A percentile compares a stretch with the other conserved stretches of the same genome.
Conservation (phyloP, 495 filamentous ascomycete genomes). For the Lasiosphaeria hispida region DNA sequence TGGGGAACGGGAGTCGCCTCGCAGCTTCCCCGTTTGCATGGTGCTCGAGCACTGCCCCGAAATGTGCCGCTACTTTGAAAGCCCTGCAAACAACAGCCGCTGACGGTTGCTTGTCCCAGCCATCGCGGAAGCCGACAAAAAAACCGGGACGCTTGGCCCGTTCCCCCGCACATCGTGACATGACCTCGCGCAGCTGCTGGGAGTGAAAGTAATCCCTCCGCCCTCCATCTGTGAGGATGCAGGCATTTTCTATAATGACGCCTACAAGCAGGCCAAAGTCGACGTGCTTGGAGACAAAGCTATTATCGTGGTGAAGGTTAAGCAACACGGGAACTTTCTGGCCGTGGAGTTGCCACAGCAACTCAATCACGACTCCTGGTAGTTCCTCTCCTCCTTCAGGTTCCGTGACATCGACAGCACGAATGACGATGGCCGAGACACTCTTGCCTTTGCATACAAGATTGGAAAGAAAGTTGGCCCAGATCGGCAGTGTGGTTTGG, state of each 20-base stretch:
- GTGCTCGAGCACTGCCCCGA: conserved; percentile 26
- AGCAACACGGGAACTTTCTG: conserved; percentile 15
- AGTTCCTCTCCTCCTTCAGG: not conserved
- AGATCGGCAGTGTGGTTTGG: not conserved
- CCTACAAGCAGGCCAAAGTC: conserved; percentile 28
- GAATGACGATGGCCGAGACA: conserved; percentile 3
- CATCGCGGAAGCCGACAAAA: conserved; percentile 27
- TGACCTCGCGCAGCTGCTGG: conserved; percentile 38
- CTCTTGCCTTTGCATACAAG: conserved; percentile 3
- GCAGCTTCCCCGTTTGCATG: conserved; percentile 6
- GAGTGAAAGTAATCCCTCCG: conserved; percentile 53
- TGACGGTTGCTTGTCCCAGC: conserved; percentile 19
- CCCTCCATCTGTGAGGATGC: conserved; percentile 45
- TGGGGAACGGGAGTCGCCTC: conserved; percentile 1
- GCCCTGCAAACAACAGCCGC: conserved; percentile 25
- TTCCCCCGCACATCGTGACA: conserved; percentile 22
- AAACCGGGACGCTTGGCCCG: conserved; percentile 16
- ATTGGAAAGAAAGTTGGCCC: conserved; percentile 10
- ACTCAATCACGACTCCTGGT: not conserved
- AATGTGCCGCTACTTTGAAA: conserved; percentile 25
- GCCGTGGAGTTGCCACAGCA: conserved; percentile 11
- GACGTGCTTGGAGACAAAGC: not conserved
- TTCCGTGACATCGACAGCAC: not conserved
- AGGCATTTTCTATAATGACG: conserved; percentile 50
- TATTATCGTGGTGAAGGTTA: conserved; percentile 12